A percentile compares a stretch with the other conserved stretches of the same genome.
Evolutionary conservation across 2,329 filamentous ascomycete species (phyloP).

Genomic region (Xylariaceae sp.): DNA sequence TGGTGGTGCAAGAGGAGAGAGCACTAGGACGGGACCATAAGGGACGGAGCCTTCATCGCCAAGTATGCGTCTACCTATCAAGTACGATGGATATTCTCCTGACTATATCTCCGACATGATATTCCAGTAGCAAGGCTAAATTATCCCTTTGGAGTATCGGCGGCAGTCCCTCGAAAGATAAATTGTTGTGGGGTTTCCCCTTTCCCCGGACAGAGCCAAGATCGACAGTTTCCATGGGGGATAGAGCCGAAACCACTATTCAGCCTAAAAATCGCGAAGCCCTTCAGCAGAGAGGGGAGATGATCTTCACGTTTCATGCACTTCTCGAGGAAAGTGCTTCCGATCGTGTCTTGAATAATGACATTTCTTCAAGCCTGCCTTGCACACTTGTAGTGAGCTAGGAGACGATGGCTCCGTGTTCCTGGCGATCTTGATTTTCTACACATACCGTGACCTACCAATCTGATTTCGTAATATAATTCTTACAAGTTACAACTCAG

Average conservation of each 20-base stretch:
- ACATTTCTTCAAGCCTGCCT: too few relatives aligned
- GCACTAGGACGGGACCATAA: too few relatives aligned
- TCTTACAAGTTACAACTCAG: background rate
- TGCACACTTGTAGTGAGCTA: too few relatives aligned
- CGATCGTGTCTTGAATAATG: too few relatives aligned
- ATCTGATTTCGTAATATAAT: background rate
- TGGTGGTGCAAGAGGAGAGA: too few relatives aligned
- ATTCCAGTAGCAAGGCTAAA: conserved; percentile 25
- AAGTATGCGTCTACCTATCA: too few relatives aligned
- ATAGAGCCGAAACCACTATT: conserved; percentile 11
- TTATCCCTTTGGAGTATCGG: conserved; percentile 13
- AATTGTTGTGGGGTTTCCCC: conserved; percentile 14
- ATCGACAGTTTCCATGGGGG: conserved; percentile 10
- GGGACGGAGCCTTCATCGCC: too few relatives aligned
- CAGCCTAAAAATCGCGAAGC: conserved; percentile 16
- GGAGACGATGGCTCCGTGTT: too few relatives aligned
- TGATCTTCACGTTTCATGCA: too few relatives aligned
- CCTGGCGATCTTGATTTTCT: too few relatives aligned
- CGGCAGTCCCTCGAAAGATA: conserved; percentile 13
- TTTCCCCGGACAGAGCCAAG: conserved; percentile 2
- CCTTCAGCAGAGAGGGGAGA: background rate
- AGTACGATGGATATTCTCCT: conserved; percentile 14
- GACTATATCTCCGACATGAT: conserved; percentile 24
- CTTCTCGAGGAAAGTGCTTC: too few relatives aligned
- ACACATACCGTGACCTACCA: too few relatives aligned